Percentiles rank a stretch among this genome's conserved stretches.
Conservation (phyloP, 768 basidiomycete species). For the Russula ochroleuca region DNA sequence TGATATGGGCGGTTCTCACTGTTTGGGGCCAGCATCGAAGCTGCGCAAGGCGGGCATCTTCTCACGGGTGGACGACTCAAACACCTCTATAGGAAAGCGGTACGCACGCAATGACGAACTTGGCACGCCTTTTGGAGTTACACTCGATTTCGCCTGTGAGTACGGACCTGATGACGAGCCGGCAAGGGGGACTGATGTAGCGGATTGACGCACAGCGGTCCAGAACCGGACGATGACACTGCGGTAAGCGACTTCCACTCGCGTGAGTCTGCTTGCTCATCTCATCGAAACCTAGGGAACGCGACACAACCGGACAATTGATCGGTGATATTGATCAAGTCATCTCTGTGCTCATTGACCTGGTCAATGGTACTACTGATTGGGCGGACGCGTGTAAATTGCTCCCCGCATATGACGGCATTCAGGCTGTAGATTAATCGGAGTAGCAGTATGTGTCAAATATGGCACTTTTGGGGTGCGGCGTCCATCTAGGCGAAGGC, state of each 20-base stretch:
- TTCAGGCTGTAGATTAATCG: constrained; percentile 67
- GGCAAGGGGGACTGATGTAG: constrained; percentile 15
- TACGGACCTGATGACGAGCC: constrained; percentile 27
- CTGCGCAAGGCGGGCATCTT: constrained; percentile 86
- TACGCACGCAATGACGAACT: constrained; percentile 98
- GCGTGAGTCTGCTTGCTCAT: constrained; percentile 4
- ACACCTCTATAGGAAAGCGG: constrained; percentile 91
- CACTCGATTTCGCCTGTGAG: constrained; percentile 90
- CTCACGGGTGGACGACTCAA: constrained; percentile 93
- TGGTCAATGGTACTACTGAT: constrained; percentile 67
- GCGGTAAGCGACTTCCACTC: constrained; percentile 49
- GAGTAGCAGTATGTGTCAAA: not conserved
- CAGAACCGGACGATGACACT: constrained; percentile 93
- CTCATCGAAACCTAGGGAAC: constrained; percentile 54
- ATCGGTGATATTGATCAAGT: constrained; percentile 91
- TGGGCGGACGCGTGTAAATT: constrained; percentile 74
- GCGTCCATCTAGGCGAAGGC: constrained; percentile 2
- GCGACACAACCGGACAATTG: constrained; percentile 89
- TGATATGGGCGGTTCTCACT: constrained; percentile 8
- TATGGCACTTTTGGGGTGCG: constrained; percentile 19
- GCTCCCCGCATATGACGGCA: constrained; percentile 79
- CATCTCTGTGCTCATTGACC: constrained; percentile 69
- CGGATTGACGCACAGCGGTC: constrained; percentile 51
- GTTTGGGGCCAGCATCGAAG: constrained; percentile 60
- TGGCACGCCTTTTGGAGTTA: constrained; percentile 95